Percentiles rank a stretch among this genome's conserved stretches.
Evolutionary conservation across 371 early-diverging fungal species (phyloP).

Genomic region (Umbelopsis sp.): DNA sequence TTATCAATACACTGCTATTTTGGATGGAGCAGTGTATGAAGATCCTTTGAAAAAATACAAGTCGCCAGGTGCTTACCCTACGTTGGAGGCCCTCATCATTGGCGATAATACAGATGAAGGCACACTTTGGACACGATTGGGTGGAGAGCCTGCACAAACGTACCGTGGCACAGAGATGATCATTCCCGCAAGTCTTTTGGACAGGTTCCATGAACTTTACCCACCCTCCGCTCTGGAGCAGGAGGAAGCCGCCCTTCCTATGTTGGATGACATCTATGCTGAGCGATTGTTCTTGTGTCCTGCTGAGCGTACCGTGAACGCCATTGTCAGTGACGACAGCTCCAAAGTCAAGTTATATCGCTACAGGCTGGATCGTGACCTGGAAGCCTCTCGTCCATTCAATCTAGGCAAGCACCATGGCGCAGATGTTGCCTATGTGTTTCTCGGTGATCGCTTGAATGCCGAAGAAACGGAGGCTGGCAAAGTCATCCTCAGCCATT

Average conservation of each 20-base stretch:
- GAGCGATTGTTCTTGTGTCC: slow-evolving; percentile 1
- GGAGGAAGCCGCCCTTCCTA: neutral
- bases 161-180: neutral
- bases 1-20: neutral
- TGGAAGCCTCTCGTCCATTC: neutral
- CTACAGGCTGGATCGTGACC: neutral
- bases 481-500: neutral
- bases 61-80: neutral
- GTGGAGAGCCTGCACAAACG: neutral
- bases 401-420: neutral
- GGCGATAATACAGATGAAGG: slow-evolving; percentile 6
- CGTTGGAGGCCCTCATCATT: neutral
- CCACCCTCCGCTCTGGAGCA: neutral
- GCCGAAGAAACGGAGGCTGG: neutral
- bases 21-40: neutral
- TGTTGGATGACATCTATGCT: neutral
- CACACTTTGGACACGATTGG: neutral
- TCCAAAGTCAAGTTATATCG: neutral
- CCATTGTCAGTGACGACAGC: neutral
- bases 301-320: slow-evolving; percentile 1
- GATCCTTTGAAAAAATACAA: neutral
- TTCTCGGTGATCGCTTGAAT: neutral
- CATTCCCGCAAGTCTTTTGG: neutral
- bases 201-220: neutral
- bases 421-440: neutral